Evolutionary conservation across 768 basidiomycete species (phyloP).

Genomic region (Leccinum subgranulosum): DNA sequence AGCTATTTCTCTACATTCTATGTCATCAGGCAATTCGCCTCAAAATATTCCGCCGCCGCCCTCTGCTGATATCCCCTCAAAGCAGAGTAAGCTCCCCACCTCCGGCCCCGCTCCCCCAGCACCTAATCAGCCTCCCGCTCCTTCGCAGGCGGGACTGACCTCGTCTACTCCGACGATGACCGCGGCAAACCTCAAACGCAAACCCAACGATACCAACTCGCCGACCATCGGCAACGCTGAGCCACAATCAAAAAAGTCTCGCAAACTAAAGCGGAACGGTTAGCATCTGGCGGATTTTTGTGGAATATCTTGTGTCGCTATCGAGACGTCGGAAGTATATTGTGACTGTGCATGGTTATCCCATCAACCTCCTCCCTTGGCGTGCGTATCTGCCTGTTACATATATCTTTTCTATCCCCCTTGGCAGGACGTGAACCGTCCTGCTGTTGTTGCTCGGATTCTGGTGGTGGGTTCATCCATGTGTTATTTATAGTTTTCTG

Average conservation of each 20-base stretch:
- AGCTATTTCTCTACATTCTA: slow-evolving; percentile 43
- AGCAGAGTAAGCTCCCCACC: slow-evolving; percentile 60
- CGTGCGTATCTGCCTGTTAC: slow-evolving; percentile 21
- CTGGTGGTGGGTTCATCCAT: slow-evolving; percentile 20
- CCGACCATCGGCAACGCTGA: slow-evolving; percentile 49
- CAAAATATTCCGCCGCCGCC: slow-evolving; percentile 43
- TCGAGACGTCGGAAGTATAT: slow-evolving; percentile 30
- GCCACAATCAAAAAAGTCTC: slow-evolving; percentile 49
- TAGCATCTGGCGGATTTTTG: slow-evolving; percentile 33
- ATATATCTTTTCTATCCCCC: slow-evolving; percentile 28
- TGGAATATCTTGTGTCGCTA: slow-evolving; percentile 34
- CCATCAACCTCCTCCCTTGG: slow-evolving; percentile 10
- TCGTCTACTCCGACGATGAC: slow-evolving; percentile 48
- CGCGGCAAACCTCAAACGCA: slow-evolving; percentile 54
- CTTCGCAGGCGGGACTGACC: slow-evolving; percentile 39
- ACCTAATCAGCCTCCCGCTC: slow-evolving; percentile 38
- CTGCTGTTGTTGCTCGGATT: slow-evolving; percentile 28
- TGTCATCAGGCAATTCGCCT: slow-evolving; percentile 41
- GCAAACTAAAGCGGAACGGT: slow-evolving; percentile 55
- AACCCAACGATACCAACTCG: slow-evolving; percentile 44
- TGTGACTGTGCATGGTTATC: slow-evolving; percentile 22
- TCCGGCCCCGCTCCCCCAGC: slow-evolving; percentile 39
- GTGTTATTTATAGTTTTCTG: slow-evolving; percentile 38
- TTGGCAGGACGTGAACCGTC: slow-evolving; percentile 23
- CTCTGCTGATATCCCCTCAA: slow-evolving; percentile 55